Base-by-base conservation (phyloP, 1,284 basidiomycete genomes). In the Apiotrichum gracile region DNA sequence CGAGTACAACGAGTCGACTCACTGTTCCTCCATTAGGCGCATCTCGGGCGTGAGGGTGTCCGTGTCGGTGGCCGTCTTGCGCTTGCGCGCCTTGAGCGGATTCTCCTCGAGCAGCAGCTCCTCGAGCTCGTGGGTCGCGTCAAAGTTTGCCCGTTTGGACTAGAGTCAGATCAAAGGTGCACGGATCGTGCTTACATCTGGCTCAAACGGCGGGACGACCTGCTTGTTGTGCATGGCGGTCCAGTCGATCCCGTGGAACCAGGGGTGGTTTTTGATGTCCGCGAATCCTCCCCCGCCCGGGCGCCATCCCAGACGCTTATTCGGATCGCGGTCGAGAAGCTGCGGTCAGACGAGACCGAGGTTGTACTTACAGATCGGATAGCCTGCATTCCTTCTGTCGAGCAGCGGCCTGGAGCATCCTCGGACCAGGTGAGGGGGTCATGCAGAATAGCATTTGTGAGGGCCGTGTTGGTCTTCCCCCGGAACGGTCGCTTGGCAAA, bases 21-120 rank as follows among this genome's bases (percentile, higher is more conserved):
- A 94, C 91, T 96, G 91, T 71, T 97, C 91, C 76, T 98, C 94
- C 91, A 97, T 96, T 77, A 92, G 86, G 52, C 88, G 79, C 87
- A 94, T 91, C 74, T 97, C 94, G 1, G 84, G 82, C 53, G 86
- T 88, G 53, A 97, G 76, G 47, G 84, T 84, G 60, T 88, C 85
- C 8, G 88, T 72, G 70, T 97, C 92, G 58, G 92, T 87, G 58
- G 88, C 88, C 7, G 85, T 86, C 72, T 94, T 96, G 49, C 94
- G 82, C 61, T 89, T 87, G 66, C 91, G 87, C 14, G 94, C 92
- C 73, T 97, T 97, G 50, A 97, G 79, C 44, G 94, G 94, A 68
- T 98, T 97, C 70, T 97, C 94, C 74, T 97, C 94, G 12, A 98
- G 77, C 33, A 98, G 73, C 37, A 98, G 78, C 76, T 98, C 94